phyloP scores from a whole-genome alignment of 441 rosid genomes.

The Dalechampia spathulata region DNA sequence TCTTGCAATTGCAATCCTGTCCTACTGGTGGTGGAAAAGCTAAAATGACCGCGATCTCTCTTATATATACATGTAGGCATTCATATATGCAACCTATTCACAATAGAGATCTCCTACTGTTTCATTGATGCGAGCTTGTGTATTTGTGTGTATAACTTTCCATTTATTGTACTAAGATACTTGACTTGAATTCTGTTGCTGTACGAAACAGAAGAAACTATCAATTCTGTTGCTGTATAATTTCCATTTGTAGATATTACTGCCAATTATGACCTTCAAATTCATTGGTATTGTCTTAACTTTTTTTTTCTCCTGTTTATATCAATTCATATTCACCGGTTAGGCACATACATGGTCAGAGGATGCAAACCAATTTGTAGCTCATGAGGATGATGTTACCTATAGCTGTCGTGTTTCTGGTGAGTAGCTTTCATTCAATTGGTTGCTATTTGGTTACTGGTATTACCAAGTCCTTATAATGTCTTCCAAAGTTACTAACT shows the following conservation, averaged over 20 bases:
- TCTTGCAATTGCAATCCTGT: background rate
- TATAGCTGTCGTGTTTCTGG: conserved; percentile 95
- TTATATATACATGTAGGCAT: background rate
- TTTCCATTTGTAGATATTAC: background rate
- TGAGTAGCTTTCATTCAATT: conserved; percentile 30
- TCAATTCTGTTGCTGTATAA: background rate
- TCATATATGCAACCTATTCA: background rate
- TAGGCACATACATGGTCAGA: conserved; percentile 79
- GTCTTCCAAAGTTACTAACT: background rate
- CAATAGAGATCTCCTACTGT: background rate
- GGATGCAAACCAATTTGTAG: conserved; percentile 89
- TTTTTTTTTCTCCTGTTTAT: background rate
- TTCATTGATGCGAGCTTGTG: background rate
- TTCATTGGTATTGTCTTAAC: background rate
- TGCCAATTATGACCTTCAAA: background rate
- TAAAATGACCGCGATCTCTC: background rate
- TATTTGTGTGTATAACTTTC: background rate
- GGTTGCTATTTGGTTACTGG: conserved; percentile 1
- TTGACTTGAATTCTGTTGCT: background rate
- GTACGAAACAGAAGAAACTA: background rate
- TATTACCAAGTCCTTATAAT: background rate
- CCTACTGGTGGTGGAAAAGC: background rate
- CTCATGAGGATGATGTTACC: conserved; percentile 89
- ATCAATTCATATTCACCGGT: background rate
- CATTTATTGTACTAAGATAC: too few species aligned